These are phyloP conservation scores for Xylaria nigripes DNA, from an alignment of 495 filamentous ascomycete species.

Conservation along the genomic window DNA sequence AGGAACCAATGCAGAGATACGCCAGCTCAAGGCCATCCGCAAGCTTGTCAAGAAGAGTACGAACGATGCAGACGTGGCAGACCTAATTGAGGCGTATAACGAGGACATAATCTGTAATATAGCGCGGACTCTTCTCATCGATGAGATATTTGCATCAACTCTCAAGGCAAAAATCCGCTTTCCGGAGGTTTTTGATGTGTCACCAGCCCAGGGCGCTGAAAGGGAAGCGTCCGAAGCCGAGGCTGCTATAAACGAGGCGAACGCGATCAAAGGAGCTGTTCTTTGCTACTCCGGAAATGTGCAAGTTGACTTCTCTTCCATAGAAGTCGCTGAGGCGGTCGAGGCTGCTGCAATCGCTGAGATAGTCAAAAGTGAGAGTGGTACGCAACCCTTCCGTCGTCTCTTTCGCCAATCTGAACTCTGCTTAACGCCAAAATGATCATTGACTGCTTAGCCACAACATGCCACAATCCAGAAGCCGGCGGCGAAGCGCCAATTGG, in stretches of 20 bases:
- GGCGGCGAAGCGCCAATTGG: neutral
- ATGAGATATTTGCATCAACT: constrained; percentile 2
- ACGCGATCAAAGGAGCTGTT: neutral
- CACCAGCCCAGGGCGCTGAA: constrained; percentile 2
- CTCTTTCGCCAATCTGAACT: neutral
- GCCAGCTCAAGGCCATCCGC: neutral
- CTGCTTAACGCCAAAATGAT: neutral
- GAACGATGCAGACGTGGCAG: neutral
- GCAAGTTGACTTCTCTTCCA: neutral
- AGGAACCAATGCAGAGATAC: neutral
- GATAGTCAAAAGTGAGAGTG: neutral
- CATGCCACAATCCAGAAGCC: neutral
- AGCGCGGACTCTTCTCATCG: neutral
- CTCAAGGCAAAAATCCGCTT: constrained; percentile 8
- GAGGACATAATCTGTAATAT: neutral
- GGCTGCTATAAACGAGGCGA: constrained; percentile 5
- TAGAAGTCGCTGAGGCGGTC: neutral
- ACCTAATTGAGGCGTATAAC: neutral
- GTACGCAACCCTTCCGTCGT: neutral
- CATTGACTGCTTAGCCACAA: neutral
- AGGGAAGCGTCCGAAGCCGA: constrained; percentile 1
- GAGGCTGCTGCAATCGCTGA: neutral
- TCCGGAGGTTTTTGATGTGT: constrained; percentile 5
- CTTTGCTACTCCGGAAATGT: neutral
- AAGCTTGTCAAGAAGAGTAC: neutral